Evolutionary conservation across 805 yeast genomes (phyloP).

Genomic region (Myxozyma geophila): DNA sequence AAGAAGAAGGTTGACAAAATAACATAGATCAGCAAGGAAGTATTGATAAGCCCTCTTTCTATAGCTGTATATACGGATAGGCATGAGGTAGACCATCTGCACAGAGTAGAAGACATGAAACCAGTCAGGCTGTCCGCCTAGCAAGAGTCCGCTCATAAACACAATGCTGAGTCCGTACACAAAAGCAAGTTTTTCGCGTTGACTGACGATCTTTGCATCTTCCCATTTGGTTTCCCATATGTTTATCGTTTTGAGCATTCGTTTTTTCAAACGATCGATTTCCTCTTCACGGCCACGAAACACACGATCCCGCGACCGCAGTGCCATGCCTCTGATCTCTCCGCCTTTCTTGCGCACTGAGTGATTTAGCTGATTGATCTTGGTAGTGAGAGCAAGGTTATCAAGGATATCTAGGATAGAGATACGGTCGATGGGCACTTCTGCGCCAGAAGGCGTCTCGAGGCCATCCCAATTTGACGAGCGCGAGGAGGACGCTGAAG

Average conservation of each 20-base stretch:
- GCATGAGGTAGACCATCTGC: conserved; percentile 68
- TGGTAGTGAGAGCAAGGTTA: conserved; percentile 42
- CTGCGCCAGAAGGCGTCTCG: conserved; percentile 21
- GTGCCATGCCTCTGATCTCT: conserved; percentile 40
- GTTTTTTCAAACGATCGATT: conserved; percentile 42
- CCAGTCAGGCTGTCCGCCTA: conserved; percentile 76
- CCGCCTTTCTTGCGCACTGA: conserved; percentile 40
- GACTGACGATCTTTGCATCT: conserved; percentile 42
- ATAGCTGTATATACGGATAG: conserved; percentile 81
- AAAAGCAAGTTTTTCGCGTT: conserved; percentile 79
- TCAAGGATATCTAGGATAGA: conserved; percentile 46
- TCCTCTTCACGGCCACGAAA: conserved; percentile 41
- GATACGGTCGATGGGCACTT: conserved; percentile 40
- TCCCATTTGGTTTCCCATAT: conserved; percentile 43
- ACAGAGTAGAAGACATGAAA: conserved; percentile 77
- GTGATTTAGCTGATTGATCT: conserved; percentile 39
- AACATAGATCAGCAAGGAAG: conserved; percentile 90
- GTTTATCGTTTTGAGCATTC: conserved; percentile 40
- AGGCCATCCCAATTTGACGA: conserved; percentile 18
- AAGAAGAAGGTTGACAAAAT: conserved; percentile 78
- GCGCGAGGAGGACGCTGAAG: conserved; percentile 19
- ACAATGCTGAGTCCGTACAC: conserved; percentile 70
- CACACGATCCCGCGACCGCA: conserved; percentile 40
- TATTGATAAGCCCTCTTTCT: conserved; percentile 80
- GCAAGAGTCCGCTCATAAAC: conserved; percentile 71